These are phyloP conservation scores for Cornus controversa DNA, from an alignment of 148 eudicot species.

Conservation along the genomic window DNA sequence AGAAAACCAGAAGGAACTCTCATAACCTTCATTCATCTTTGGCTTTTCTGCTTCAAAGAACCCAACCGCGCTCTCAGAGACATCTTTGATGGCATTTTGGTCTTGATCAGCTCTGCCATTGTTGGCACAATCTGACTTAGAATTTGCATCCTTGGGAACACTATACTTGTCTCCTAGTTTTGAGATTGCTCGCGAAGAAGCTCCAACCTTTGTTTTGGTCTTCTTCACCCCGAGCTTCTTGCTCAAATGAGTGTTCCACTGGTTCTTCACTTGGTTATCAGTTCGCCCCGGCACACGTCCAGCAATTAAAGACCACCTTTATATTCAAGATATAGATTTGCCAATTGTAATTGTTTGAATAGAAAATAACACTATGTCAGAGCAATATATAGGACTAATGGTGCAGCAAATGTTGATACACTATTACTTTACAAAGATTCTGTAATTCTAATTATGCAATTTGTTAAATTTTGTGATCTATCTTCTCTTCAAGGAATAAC, in stretches of 20 bases:
- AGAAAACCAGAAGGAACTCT: background rate
- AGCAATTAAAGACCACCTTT: slow-evolving; percentile 34
- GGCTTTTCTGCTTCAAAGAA: slow-evolving; percentile 1
- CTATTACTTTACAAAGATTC: too few species aligned
- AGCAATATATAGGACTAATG: too few species aligned
- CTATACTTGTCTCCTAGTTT: background rate
- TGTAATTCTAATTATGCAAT: too few species aligned
- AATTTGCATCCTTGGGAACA: background rate
- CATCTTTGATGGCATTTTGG: background rate
- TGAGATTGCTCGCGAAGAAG: background rate
- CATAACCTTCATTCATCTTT: background rate
- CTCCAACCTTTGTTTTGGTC: background rate
- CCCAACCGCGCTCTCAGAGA: background rate
- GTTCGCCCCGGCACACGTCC: slow-evolving; percentile 31
- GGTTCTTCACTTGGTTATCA: slow-evolving; percentile 34
- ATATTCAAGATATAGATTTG: background rate
- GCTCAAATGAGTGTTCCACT: slow-evolving; percentile 38
- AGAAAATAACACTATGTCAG: too few species aligned
- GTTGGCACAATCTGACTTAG: background rate
- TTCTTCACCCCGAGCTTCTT: slow-evolving; percentile 21
- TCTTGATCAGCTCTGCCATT: background rate
- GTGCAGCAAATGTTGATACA: too few species aligned
- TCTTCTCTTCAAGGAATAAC: too few species aligned
- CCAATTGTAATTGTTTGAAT: too few species aligned
- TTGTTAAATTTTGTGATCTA: too few species aligned